A percentile compares a stretch with the other conserved stretches of the same genome.
These are phyloP conservation scores for Vitellaria paradoxa DNA, from an alignment of 179 eudicot genomes.

Conservation along the genomic window DNA sequence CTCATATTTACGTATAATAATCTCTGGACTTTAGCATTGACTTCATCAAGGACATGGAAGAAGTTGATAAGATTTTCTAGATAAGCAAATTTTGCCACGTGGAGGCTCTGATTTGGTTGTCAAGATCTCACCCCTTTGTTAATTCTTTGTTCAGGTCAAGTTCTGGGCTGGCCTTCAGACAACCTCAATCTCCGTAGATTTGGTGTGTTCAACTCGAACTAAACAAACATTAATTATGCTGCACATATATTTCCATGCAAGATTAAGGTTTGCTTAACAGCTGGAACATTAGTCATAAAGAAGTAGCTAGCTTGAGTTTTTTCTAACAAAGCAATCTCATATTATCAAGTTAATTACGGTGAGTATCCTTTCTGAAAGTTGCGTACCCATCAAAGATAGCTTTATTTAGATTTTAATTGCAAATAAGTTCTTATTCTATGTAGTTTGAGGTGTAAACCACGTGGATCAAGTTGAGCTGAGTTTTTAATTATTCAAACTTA, in stretches of 20 bases:
- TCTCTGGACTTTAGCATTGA: background rate
- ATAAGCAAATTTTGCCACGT: conserved; percentile 18
- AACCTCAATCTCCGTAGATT: conserved; percentile 34
- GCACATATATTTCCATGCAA: background rate
- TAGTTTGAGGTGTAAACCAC: no score
- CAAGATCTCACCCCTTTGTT: background rate
- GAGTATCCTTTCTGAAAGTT: no score
- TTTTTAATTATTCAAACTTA: no score
- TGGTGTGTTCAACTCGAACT: conserved; percentile 9
- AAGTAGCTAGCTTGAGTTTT: background rate
- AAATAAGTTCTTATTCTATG: no score
- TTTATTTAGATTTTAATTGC: no score
- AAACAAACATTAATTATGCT: background rate
- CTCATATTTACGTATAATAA: background rate
- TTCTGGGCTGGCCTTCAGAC: conserved; percentile 28
- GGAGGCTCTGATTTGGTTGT: conserved; percentile 17
- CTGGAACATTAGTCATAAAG: conserved; percentile 3
- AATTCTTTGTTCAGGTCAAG: conserved; percentile 17
- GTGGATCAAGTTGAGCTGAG: no score
- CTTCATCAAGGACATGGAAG: background rate
- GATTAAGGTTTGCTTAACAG: background rate
- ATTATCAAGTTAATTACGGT: no score
- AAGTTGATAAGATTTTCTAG: conserved; percentile 16
- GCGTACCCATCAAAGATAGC: no score
- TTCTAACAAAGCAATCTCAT: background rate